Conservation (phyloP, 441 rosid genomes). For the Capsella rubella region DNA sequence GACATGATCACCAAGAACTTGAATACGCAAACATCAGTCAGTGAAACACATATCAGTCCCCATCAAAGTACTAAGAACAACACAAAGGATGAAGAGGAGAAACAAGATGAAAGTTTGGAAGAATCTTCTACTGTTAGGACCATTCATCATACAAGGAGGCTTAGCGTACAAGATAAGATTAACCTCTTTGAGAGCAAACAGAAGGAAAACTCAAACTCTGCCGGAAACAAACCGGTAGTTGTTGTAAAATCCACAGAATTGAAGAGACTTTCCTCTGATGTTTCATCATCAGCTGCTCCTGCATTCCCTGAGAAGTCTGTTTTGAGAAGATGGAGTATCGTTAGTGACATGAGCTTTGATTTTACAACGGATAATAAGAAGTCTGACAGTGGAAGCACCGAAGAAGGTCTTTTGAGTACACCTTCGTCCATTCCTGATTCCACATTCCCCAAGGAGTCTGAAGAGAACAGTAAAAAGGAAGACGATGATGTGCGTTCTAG, state of each 20-base stretch:
- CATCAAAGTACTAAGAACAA: constrained; percentile 26
- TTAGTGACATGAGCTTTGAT: constrained; percentile 95
- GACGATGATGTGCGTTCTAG: constrained; percentile 39
- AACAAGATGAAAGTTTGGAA: constrained; percentile 51
- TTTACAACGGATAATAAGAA: constrained; percentile 72
- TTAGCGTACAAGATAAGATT: constrained; percentile 97
- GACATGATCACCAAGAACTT: constrained; percentile 68
- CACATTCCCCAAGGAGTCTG: constrained; percentile 38
- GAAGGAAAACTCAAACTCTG: constrained; percentile 68
- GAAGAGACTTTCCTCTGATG: constrained; percentile 86
- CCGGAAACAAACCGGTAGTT: constrained; percentile 62
- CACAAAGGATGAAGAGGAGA: constrained; percentile 51
- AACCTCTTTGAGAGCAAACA: constrained; percentile 92
- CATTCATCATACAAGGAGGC: constrained; percentile 64
- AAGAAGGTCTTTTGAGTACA: constrained; percentile 65
- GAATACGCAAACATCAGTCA: constrained; percentile 53
- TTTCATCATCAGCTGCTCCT: constrained; percentile 63
- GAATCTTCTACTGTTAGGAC: constrained; percentile 58
- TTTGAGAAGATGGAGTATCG: constrained; percentile 94
- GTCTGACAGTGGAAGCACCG: constrained; percentile 60
- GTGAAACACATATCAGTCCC: constrained; percentile 37
- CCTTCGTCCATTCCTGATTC: constrained; percentile 58
- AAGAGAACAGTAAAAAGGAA: constrained; percentile 39
- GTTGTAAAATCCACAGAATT: constrained; percentile 71
- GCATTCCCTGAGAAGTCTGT: constrained; percentile 78